Evolutionary conservation across 2,329 filamentous ascomycete species (phyloP).

Genomic region (Celoporthe dispersa): DNA sequence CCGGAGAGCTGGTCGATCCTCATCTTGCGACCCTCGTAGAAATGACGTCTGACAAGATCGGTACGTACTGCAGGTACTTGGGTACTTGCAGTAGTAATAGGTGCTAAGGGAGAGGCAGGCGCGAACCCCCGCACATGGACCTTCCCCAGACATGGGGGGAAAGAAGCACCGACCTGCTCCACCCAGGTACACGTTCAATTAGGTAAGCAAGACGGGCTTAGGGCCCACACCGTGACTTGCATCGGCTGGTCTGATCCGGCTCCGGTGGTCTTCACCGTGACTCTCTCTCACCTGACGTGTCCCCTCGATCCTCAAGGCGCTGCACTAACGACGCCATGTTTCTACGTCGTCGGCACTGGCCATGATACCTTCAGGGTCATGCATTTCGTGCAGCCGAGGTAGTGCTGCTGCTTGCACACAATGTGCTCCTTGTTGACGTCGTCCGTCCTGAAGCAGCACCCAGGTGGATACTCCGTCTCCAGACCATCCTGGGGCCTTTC

Average conservation of each 20-base stretch:
- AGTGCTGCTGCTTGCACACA: no score
- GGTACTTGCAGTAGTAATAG: no score
- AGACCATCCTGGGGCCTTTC: no score
- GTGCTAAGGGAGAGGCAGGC: no score
- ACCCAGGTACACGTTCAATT: neutral
- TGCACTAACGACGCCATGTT: neutral
- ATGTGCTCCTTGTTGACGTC: no score
- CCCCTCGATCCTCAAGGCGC: neutral
- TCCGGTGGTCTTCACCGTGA: neutral
- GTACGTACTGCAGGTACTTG: neutral
- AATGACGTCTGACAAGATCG: neutral
- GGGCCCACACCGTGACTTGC: neutral
- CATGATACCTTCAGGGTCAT: neutral
- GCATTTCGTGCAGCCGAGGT: no score
- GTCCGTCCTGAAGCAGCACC: neutral
- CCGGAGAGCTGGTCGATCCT: neutral
- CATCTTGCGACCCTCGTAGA: neutral
- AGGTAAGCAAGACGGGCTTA: neutral
- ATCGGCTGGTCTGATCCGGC: neutral
- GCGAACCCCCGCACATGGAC: conserved; percentile 1
- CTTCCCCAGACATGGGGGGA: neutral
- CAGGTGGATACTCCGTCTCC: no score
- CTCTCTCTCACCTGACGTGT: neutral
- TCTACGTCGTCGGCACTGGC: neutral
- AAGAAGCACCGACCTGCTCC: neutral